A percentile compares a stretch with the other conserved stretches of the same genome.
phyloP scores from a whole-genome alignment of 108 stramenopile genomes.

The Nitzschia putrida region DNA sequence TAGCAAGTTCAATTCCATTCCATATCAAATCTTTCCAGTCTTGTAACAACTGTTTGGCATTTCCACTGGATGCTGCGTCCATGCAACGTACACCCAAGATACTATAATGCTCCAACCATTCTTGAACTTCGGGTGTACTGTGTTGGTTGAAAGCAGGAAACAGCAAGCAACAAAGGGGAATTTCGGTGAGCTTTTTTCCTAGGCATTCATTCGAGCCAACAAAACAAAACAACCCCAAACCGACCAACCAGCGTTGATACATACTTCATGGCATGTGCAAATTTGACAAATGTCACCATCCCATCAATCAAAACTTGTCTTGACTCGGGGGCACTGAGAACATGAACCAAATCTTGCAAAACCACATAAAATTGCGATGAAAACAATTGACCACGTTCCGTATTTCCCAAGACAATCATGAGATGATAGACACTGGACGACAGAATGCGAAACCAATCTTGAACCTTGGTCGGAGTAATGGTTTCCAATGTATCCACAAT shows the following conservation, averaged over 20 bases:
- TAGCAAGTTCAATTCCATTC: constrained; percentile 55
- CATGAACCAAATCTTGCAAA: constrained; percentile 32
- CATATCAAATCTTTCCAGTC: constrained; percentile 53
- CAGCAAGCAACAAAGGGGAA: neutral
- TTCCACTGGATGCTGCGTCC: constrained; percentile 60
- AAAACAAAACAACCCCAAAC: neutral
- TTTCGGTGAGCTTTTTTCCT: neutral
- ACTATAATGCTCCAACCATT: constrained; percentile 56
- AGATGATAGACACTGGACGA: constrained; percentile 46
- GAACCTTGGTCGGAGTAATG: constrained; percentile 38
- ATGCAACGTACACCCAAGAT: constrained; percentile 60
- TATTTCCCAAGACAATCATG: constrained; percentile 34
- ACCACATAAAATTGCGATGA: constrained; percentile 19
- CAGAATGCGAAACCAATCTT: constrained; percentile 64
- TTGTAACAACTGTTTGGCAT: constrained; percentile 58
- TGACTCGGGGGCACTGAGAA: constrained; percentile 47
- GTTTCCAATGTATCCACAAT: constrained; percentile 31
- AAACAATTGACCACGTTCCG: constrained; percentile 33
- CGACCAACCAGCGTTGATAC: constrained; percentile 3
- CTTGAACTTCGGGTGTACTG: constrained; percentile 68
- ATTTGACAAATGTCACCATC: constrained; percentile 60
- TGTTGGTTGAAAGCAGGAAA: neutral
- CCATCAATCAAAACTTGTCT: constrained; percentile 69
- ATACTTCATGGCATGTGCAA: constrained; percentile 63
- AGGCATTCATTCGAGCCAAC: neutral